These are phyloP conservation scores for Zangia roseola DNA, from an alignment of 768 basidiomycete species.

Conservation along the genomic window DNA sequence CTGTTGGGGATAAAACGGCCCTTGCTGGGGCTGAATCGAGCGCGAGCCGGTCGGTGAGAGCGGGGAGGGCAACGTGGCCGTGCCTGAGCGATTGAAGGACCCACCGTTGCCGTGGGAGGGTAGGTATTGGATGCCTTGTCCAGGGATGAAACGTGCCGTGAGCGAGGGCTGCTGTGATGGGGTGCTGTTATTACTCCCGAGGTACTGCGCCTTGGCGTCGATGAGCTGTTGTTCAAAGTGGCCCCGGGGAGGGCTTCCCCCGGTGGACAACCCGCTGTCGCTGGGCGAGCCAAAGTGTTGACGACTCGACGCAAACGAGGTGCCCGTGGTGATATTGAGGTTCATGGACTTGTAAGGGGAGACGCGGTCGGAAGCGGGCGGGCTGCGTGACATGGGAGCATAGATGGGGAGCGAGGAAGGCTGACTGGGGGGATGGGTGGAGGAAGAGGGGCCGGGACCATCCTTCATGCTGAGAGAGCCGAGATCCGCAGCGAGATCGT, in stretches of 20 bases:
- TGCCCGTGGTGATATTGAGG: constrained; percentile 51
- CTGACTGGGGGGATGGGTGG: constrained; percentile 57
- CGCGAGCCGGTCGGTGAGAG: constrained; percentile 48
- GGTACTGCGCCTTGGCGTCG: constrained; percentile 41
- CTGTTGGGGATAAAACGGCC: constrained; percentile 30
- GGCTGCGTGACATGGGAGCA: constrained; percentile 64
- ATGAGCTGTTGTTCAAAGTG: constrained; percentile 48
- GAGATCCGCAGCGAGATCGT: constrained; percentile 75
- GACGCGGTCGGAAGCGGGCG: constrained; percentile 49
- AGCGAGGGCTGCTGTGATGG: constrained; percentile 35
- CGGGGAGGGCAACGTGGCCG: constrained; percentile 46
- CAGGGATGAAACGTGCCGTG: constrained; percentile 62
- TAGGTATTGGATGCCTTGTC: constrained; percentile 62
- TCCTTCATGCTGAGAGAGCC: constrained; percentile 54
- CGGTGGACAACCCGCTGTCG: constrained; percentile 53
- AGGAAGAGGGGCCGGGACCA: constrained; percentile 37
- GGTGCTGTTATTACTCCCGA: constrained; percentile 18
- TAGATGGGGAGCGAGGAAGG: constrained; percentile 78
- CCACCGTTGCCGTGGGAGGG: constrained; percentile 34
- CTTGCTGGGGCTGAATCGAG: constrained; percentile 30
- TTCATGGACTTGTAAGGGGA: constrained; percentile 64
- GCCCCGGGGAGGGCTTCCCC: constrained; percentile 48
- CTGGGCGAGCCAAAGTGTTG: constrained; percentile 58
- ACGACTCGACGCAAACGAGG: constrained; percentile 41
- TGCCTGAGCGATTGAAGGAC: constrained; percentile 38